phyloP scores from a whole-genome alignment of 2,329 filamentous ascomycete species.

The Cladosporium sp. region DNA sequence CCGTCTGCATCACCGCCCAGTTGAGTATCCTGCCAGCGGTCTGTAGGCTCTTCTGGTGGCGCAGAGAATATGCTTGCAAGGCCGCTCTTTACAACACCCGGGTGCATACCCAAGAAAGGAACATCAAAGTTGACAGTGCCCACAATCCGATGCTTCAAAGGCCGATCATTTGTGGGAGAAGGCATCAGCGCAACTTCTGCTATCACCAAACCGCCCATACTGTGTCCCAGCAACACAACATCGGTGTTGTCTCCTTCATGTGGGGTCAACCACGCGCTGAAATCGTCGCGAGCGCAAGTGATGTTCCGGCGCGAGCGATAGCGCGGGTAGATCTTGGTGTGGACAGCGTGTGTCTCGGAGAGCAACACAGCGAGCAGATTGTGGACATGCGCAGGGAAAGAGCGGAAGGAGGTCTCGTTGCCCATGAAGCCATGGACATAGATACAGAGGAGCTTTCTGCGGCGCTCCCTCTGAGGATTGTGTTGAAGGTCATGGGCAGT shows the following conservation, averaged over 20 bases:
- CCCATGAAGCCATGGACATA: constrained; percentile 93
- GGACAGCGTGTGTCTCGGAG: constrained; percentile 73
- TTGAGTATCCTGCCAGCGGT: constrained; percentile 22
- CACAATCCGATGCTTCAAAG: constrained; percentile 73
- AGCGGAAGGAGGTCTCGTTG: constrained; percentile 81
- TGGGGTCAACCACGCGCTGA: constrained; percentile 78
- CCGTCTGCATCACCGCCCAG: neutral
- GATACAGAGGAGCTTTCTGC: constrained; percentile 68
- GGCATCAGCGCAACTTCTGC: constrained; percentile 73
- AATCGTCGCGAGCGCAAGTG: constrained; percentile 75
- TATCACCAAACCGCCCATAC: constrained; percentile 82
- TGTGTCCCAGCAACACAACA: constrained; percentile 81
- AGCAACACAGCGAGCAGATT: constrained; percentile 68
- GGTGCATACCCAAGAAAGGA: constrained; percentile 85
- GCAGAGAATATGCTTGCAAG: constrained; percentile 73
- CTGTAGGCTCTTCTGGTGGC: constrained; percentile 41
- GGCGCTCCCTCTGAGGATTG: constrained; percentile 21
- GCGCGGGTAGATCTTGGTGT: constrained; percentile 82
- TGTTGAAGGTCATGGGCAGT: constrained; percentile 35
- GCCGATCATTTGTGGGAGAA: constrained; percentile 34
- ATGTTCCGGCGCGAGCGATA: constrained; percentile 76
- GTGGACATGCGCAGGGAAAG: constrained; percentile 86
- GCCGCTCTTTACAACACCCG: constrained; percentile 80
- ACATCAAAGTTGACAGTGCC: constrained; percentile 83
- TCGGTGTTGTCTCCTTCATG: constrained; percentile 76